phyloP scores from a whole-genome alignment of 2,329 filamentous ascomycete genomes.

The Neonectria neomacrospora region DNA sequence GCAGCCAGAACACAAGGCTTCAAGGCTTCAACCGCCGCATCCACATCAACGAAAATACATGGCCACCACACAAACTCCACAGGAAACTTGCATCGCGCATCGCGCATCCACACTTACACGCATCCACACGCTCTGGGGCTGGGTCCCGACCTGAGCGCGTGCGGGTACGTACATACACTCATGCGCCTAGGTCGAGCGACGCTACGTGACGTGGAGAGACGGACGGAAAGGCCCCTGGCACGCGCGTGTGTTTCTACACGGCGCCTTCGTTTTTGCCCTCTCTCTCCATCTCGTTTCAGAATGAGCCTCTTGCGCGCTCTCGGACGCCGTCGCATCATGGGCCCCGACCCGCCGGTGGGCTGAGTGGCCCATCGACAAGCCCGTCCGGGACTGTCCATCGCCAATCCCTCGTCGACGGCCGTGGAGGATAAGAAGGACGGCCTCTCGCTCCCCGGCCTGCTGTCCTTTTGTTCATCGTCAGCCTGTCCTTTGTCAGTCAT shows the following conservation, averaged over 20 bases:
- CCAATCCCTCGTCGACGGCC: conserved; percentile 37
- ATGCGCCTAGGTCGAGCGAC: conserved; percentile 14
- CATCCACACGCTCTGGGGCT: neutral
- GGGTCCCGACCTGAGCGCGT: conserved; percentile 7
- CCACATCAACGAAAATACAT: neutral
- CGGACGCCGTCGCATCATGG: conserved; percentile 16
- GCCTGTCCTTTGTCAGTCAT: conserved; percentile 44
- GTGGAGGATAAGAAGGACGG: conserved; percentile 44
- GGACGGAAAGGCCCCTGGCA: neutral
- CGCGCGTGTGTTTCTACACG: conserved; percentile 16
- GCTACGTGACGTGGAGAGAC: conserved; percentile 27
- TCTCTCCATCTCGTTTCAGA: conserved; percentile 36
- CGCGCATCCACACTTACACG: conserved; percentile 1
- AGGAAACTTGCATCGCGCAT: neutral
- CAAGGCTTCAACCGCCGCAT: neutral
- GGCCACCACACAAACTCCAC: conserved; percentile 1
- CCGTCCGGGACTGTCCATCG: conserved; percentile 30
- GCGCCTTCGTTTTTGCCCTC: neutral
- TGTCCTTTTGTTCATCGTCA: conserved; percentile 34
- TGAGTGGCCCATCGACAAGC: conserved; percentile 23
- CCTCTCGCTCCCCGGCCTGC: conserved; percentile 42
- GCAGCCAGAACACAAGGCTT: neutral
- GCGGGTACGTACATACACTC: conserved; percentile 21
- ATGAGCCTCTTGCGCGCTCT: conserved; percentile 31
- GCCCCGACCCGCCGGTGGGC: conserved; percentile 28